Percentiles rank a stretch among this genome's conserved stretches.
Conservation (phyloP, 1,284 basidiomycete genomes). For the Irpex lacteus region DNA sequence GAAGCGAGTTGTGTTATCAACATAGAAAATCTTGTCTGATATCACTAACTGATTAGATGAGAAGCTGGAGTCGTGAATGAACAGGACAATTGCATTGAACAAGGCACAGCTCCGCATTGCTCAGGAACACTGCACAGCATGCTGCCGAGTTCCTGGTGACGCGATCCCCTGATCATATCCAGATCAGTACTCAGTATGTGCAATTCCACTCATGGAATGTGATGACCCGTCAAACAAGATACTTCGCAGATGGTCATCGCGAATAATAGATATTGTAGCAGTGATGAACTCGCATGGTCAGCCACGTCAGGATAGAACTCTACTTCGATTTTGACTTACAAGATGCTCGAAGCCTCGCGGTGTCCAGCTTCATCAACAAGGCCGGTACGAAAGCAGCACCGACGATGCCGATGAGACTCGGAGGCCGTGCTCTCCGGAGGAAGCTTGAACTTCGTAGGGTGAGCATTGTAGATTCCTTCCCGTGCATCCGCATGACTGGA, state of each 20-base stretch:
- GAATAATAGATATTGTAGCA: background rate
- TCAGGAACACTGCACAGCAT: background rate
- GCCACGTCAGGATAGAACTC: background rate
- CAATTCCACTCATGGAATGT: too few species aligned
- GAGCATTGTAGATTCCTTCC: background rate
- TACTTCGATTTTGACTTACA: background rate
- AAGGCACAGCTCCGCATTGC: background rate
- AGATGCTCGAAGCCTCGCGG: too few species aligned
- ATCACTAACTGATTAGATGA: background rate
- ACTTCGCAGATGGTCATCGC: background rate
- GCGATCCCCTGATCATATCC: background rate
- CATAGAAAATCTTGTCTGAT: background rate
- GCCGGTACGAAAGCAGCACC: background rate
- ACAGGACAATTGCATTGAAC: background rate
- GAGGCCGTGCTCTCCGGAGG: background rate
- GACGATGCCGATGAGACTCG: background rate
- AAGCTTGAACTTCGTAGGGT: background rate
- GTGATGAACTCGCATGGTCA: background rate
- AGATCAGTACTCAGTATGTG: background rate
- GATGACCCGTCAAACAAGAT: background rate
- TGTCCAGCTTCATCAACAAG: background rate
- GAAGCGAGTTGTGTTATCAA: background rate
- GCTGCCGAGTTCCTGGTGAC: background rate
- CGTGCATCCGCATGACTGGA: background rate
- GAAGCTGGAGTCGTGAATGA: background rate